Evolutionary conservation across 371 early-diverging fungal species (phyloP).

Genomic region (Syncephalastrum racemosum): DNA sequence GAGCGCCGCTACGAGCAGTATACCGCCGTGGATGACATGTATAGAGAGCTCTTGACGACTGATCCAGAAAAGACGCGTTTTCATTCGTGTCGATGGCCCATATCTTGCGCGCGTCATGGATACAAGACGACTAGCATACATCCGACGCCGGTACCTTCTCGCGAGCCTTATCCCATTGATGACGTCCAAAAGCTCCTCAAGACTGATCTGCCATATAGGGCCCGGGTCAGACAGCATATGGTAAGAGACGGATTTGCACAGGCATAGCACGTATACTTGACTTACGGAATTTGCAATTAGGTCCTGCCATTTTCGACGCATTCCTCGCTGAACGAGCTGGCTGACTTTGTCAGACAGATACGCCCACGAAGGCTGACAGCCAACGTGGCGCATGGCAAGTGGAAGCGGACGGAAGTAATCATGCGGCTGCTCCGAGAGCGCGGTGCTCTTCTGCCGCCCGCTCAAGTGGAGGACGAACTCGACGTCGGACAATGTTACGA

Average conservation of each 20-base stretch:
- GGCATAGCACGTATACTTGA: background rate
- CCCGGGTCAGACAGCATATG: constrained; percentile 3
- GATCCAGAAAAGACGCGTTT: constrained; percentile 15
- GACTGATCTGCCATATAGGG: constrained; percentile 13
- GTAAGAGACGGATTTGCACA: background rate
- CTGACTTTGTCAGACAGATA: constrained; percentile 12
- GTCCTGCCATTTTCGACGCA: constrained; percentile 24
- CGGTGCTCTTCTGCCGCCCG: background rate
- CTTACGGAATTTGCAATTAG: constrained; percentile 4
- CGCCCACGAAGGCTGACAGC: constrained; percentile 17
- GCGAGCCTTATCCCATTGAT: background rate
- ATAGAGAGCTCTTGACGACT: constrained; percentile 14
- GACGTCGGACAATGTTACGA: background rate
- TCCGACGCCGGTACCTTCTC: constrained; percentile 1
- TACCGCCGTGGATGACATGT: constrained; percentile 17
- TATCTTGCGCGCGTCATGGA: background rate
- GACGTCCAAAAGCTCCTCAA: constrained; percentile 2
- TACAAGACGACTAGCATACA: constrained; percentile 9
- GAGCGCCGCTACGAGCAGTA: constrained; percentile 31
- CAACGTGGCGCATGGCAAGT: constrained; percentile 23
- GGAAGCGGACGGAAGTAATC: constrained; percentile 4
- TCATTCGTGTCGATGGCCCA: constrained; percentile 23
- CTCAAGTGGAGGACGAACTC: background rate
- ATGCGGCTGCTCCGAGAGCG: constrained; percentile 1
- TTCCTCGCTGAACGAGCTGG: constrained; percentile 22